Percentiles rank a stretch among this genome's conserved stretches.
These are phyloP conservation scores for Tetratostichococcus sp. DNA, from an alignment of 139 green algal species.

Conservation along the genomic window DNA sequence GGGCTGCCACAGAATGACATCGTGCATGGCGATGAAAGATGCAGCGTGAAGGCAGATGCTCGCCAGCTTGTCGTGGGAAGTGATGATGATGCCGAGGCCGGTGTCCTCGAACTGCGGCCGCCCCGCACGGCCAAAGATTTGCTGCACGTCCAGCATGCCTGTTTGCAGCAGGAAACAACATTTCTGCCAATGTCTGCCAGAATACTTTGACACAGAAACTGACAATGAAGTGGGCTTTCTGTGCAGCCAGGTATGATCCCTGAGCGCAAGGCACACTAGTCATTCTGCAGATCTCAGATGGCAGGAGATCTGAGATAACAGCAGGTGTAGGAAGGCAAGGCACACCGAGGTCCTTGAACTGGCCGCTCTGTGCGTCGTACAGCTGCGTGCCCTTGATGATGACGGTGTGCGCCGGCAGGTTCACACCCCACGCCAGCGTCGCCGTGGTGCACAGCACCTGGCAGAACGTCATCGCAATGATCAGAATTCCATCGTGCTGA, in stretches of 20 bases:
- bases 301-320: too few relatives aligned
- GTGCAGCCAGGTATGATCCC: too few relatives aligned
- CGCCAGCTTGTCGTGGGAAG: slow-evolving; percentile 86
- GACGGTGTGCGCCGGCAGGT: slow-evolving; percentile 94
- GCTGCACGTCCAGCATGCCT: slow-evolving; percentile 96
- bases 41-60: too few relatives aligned
- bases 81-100: slow-evolving; percentile 90
- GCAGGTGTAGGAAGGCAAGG: background rate
- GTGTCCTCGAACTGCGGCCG: slow-evolving; percentile 83
- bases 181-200: too few relatives aligned
- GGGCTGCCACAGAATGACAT: too few relatives aligned
- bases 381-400: slow-evolving; percentile 99
- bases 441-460: slow-evolving; percentile 92
- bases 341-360: slow-evolving; percentile 83
- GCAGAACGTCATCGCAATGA: background rate
- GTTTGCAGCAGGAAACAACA: background rate
- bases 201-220: too few relatives aligned
- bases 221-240: too few relatives aligned
- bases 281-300: too few relatives aligned
- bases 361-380: slow-evolving; percentile 90
- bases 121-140: slow-evolving; percentile 97
- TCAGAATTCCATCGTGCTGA: too few relatives aligned
- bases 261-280: too few relatives aligned
- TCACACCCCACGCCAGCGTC: slow-evolving; percentile 98
- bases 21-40: too few relatives aligned